Percentiles rank a stretch among this genome's conserved stretches.
phyloP scores from a whole-genome alignment of 257 asterid species.

The Gentiana dahurica region DNA sequence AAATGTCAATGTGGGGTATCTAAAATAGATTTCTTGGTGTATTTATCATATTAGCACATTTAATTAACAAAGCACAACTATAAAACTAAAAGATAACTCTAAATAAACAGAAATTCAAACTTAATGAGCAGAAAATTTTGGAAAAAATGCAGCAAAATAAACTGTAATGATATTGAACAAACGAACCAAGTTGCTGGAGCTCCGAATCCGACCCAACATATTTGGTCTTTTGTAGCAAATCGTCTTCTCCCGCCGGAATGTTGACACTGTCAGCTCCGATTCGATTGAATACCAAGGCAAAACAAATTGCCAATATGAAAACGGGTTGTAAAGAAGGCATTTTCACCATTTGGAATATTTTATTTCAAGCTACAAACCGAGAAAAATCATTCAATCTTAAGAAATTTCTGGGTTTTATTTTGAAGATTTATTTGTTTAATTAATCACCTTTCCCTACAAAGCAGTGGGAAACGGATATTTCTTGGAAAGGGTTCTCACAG shows the following conservation, averaged over 20 bases:
- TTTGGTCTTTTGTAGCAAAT: slow-evolving; percentile 18
- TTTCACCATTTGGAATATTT: no score
- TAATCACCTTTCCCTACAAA: no score
- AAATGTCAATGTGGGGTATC: no score
- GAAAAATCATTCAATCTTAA: no score
- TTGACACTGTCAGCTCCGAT: slow-evolving; percentile 26
- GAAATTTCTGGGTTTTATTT: no score
- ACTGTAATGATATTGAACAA: background rate
- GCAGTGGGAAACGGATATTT: no score
- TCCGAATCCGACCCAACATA: slow-evolving; percentile 42
- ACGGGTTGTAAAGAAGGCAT: slow-evolving; percentile 7
- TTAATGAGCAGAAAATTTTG: background rate
- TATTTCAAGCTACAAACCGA: no score
- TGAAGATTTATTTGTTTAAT: no score
- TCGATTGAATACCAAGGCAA: slow-evolving; percentile 14
- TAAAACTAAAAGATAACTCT: background rate
- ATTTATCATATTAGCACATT: no score
- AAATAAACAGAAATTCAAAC: slow-evolving; percentile 1
- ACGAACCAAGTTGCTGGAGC: slow-evolving; percentile 67
- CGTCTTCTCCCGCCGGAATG: slow-evolving; percentile 26
- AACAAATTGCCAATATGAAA: background rate
- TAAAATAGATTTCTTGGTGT: no score
- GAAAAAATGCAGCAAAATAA: background rate
- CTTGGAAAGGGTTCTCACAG: no score
- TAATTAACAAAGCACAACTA: background rate